Base-by-base conservation (phyloP, 164 flowering plant genomes). In the Umbilicus rupestris region DNA sequence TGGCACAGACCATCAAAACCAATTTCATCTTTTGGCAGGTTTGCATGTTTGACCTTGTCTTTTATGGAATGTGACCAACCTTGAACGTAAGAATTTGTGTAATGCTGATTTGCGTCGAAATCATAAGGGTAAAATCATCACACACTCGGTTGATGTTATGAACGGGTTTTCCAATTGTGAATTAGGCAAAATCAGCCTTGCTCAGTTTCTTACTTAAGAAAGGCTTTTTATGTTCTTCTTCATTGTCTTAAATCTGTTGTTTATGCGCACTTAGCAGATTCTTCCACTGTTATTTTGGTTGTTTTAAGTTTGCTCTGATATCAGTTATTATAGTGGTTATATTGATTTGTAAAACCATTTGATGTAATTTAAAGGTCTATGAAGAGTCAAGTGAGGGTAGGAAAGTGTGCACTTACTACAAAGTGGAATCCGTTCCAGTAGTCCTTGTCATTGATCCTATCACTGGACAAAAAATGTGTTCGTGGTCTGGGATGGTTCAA, bases 11-110 rank as follows among this genome's bases (percentile, higher is more conserved):
- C 20, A 82, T 95, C 68, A 71, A 77, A 50, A 81, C 85, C 17
- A 87, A 87, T 74, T 92, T 95, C 76, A 84, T 95, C 75, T 95
- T 95, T 79, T 95, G 99, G 99, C 98, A 95, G 97, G 99, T 91
- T 45, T 14, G 77, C 65, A 19, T 65, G 33, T 12, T 20, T 29
- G 33, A 9, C 16, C 17, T 71, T 60, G 11, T 45, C 12, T 65
- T 42, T 41, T 50, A 6, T 52, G 24, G 29, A 52, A 52, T 28
- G n/a, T n/a, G 31, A 55, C 17, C 31, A 55, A 26, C 33, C 60
- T 29, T 52, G 31, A 22, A n/a, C 9, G 2, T n/a, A n/a, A 20
- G 0, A 49, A 49, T 5, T 20, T 20, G 55, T 7, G 6, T 49
- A n/a, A 20, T 49, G 5, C 20, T 49, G 55, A 6, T 49, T 49